phyloP scores from a whole-genome alignment of 1,284 basidiomycete species.

The Sporisorium scitamineum region DNA sequence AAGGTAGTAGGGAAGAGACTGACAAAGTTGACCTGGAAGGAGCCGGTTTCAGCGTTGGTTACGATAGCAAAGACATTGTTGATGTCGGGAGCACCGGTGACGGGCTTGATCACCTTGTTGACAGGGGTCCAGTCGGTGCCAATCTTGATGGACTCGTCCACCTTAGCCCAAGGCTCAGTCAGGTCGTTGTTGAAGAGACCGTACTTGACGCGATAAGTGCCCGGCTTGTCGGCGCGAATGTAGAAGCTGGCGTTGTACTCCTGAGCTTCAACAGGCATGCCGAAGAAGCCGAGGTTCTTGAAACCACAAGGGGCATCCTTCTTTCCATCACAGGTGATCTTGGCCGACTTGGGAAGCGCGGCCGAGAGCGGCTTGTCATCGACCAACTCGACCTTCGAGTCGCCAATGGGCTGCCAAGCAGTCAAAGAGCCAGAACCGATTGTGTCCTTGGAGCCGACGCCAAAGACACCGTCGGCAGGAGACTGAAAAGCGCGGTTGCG shows the following conservation, averaged over 20 bases:
- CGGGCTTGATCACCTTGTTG: slow-evolving; percentile 8
- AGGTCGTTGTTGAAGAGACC: slow-evolving; percentile 38
- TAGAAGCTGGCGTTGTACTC: slow-evolving; percentile 57
- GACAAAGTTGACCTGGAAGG: slow-evolving; percentile 54
- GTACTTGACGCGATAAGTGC: slow-evolving; percentile 16
- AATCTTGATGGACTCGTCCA: not conserved
- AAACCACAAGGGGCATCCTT: slow-evolving; percentile 30
- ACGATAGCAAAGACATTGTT: slow-evolving; percentile 56
- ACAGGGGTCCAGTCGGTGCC: slow-evolving; percentile 42
- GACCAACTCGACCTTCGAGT: slow-evolving; percentile 33
- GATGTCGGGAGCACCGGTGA: slow-evolving; percentile 17
- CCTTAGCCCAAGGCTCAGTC: slow-evolving; percentile 7
- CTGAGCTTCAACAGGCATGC: slow-evolving; percentile 41
- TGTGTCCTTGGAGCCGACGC: slow-evolving; percentile 16
- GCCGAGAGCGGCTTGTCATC: slow-evolving; percentile 37
- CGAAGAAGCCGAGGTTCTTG: slow-evolving; percentile 56
- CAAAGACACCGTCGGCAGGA: slow-evolving; percentile 26
- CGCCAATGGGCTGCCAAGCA: slow-evolving; percentile 36
- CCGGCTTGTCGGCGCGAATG: slow-evolving; percentile 37
- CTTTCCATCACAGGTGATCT: slow-evolving; percentile 31
- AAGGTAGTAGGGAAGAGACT: slow-evolving; percentile 52
- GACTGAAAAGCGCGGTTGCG: slow-evolving; percentile 57
- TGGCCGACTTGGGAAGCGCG: slow-evolving; percentile 53
- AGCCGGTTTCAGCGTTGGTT: slow-evolving; percentile 14
- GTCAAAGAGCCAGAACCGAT: slow-evolving; percentile 48